These are phyloP conservation scores for Calonectria pauciramosa DNA, from an alignment of 2,329 filamentous ascomycete genomes.

Conservation along the genomic window DNA sequence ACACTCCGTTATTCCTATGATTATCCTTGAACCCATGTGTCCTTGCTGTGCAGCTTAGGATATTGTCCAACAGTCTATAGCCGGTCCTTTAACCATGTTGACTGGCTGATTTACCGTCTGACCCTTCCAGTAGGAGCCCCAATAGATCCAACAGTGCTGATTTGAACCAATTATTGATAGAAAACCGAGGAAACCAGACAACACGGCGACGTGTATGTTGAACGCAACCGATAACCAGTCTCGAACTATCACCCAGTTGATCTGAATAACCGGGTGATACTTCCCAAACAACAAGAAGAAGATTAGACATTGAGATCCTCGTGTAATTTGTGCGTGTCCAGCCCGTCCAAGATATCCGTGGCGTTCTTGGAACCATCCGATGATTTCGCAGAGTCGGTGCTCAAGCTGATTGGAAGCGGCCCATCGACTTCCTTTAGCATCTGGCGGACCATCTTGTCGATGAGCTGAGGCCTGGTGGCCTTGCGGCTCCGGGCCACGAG, in stretches of 20 bases:
- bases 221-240: background rate
- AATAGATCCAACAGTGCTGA: background rate
- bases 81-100: background rate
- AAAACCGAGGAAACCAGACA: background rate
- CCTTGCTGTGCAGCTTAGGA: background rate
- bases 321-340: background rate
- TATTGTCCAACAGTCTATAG: background rate
- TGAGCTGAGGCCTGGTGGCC: background rate
- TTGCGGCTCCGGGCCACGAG: background rate
- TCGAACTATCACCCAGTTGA: background rate
- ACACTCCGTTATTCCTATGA: background rate
- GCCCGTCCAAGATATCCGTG: background rate
- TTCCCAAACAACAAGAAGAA: background rate
- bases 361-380: too few species aligned
- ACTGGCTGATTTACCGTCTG: background rate
- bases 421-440: background rate
- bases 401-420: background rate
- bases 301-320: background rate
- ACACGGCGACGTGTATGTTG: background rate
- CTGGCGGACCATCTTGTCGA: constrained; percentile 10
- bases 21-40: background rate
- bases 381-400: background rate
- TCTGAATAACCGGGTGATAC: background rate
- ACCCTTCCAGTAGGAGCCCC: background rate
- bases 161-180: background rate